Base-by-base conservation (phyloP, 2,329 filamentous ascomycete species). In the Pseudocercospora pini-densiflorae region DNA sequence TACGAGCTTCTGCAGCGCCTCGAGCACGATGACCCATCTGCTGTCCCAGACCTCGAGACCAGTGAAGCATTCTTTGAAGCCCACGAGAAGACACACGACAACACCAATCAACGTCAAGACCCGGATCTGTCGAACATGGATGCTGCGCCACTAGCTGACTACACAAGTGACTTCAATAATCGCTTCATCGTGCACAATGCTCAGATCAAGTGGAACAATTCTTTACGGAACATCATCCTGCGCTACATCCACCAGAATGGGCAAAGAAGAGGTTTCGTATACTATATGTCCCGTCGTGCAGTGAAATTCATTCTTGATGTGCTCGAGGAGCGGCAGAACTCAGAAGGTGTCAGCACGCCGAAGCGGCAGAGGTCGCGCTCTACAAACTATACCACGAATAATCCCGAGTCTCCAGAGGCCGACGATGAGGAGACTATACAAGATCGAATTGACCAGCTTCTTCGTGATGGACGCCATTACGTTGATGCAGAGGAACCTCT, bases 301-400 rank as follows among this genome's bases (percentile, higher is more conserved):
- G 92, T 99, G 76, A 99, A 98, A 76, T 99, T 99, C 77, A 98
- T 99, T 65, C 84, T 98, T 9, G 95, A 99, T 78, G 97, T 99
- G 72, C 92, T 99, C 2, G 94, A 98, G 63, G 95, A 99, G 77
- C 94, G 97, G 78, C 88, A 88, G 71, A 95, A 91, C 77, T 87
- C 88, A 21, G 91, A 91, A 75, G 79, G 63, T 12, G 62, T 33
- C 7, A 62, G 62, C 29, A 71, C 67, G 14, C 68, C 74, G 6
- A 68, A 62, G 24, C 64, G 75, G n/a, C 66, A 70, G 29, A 73
- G 71, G 45, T 75, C 75, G 8, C 64, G 70, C 14, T 59, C 69
- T 1, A 75, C 75, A 23, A 64, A 70, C 27, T 66, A 73, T 24
- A 74, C 68, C 23, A 70, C 77, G 4, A 70, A 74, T 62, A 79